Evolutionary conservation across 2,329 filamentous ascomycete species (phyloP), one percentile per base, ranked within the genome.

Genomic region (Cadophora sp.): DNA sequence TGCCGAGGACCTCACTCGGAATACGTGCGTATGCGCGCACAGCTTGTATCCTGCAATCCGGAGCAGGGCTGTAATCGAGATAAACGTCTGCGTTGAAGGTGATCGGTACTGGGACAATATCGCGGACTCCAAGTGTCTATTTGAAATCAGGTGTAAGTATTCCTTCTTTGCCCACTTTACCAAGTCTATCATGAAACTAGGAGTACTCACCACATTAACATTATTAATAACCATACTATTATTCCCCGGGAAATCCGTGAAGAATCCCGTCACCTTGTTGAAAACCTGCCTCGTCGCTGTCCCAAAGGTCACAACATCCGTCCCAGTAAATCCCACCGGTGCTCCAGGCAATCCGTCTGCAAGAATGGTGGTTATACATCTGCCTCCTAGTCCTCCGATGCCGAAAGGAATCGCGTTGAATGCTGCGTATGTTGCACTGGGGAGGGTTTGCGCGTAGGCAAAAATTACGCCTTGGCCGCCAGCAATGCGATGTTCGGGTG

Each of bases 391-490:
- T 4, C 51, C 51, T 8, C 51, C 51, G 27, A 56, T 56, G 1
- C 51, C 51, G 26, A 56, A 56, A 1, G 51, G 51, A 34, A 56
- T 31, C 16, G 29, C 14, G 51, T 19, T 19, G 51, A 56, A 56
- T 5, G 51, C 51, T 19, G 51, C 27, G 34, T 34, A 34, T 29
- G 51, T 56, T 34, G 51, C 51, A 9, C 51, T 16, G 14, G 51
- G 51, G 8, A 34, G 27, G 14, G 51, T 56, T 31, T 56, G 51
- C 26, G 51, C 51, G 19, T 56, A 56, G 27, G 51, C 51, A n/a
- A n/a, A n/a, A 9, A 56, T 56, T 3, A 56, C 51, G 27, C 27
- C 51, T 56, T 56, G 11, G 6, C 51, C 51, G 8, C 51, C 51
- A 19, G 51, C 29, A 31, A 56, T 56, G 27, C 51, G 51, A 29